Base-by-base conservation (phyloP, 345 rosid genomes). In the Arabidopsis suecica region DNA sequence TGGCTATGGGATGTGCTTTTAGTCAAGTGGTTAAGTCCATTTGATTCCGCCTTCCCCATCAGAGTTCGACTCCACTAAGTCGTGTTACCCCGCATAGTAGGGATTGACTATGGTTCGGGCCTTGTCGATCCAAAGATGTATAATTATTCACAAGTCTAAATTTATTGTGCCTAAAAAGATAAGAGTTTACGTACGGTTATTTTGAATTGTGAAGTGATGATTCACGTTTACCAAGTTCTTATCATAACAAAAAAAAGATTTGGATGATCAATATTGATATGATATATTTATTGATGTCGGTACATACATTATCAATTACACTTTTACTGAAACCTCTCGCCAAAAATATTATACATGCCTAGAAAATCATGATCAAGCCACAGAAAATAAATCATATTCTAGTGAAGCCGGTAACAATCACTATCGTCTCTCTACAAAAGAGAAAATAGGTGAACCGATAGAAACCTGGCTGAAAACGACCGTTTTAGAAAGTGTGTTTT, bases 141-240 rank as follows among this genome's bases (percentile, higher is more conserved):
- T n/a, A n/a, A 25, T 25, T 28, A 28, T 28, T 1, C 30, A 28
- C 30, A 28, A 28, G 30, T 28, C 2, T 28, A 28, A 28, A 28
- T 28, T 12, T 34, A 49, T 5, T 7, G 12, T 20, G 45, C 13
- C 12, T 50, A 20, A 20, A 20, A 7, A 18, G 32, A 22, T 13
- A 23, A 51, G 5, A 25, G 5, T 2, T 42, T 18, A 54, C 18
- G 49, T 18, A 54, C 18, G 49, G 14, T 3, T 5, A 36, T 1
- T 37, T 71, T 34, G 1, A 6, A 61, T 6, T 61, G 13, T 61
- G 20, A 37, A 64, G 25, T 71, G 4, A 10, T 71, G 4, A 10
- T 61, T 38, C 42, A 72, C 42, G 33, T 51, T 36, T 28, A 38
- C 41, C 20, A 49, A 61, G 13, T 61, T 71, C 58, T 14, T 59